Conservation (phyloP, 257 asterid genomes). For the Prunella vulgaris region DNA sequence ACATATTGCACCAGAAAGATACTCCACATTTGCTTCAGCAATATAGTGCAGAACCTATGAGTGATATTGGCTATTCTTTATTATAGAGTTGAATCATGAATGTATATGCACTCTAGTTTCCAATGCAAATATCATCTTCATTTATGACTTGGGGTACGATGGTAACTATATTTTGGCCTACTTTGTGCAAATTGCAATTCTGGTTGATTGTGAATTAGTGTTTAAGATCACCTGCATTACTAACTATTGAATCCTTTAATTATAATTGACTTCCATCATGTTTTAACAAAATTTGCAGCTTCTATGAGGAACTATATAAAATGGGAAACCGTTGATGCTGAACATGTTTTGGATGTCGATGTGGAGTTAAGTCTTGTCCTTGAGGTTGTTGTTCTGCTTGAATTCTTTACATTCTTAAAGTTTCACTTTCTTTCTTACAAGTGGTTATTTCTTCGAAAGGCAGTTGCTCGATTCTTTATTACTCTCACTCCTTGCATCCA, state of each 20-base stretch:
- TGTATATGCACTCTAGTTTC: neutral
- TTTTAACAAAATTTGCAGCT: constrained; percentile 41
- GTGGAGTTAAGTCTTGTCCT: constrained; percentile 37
- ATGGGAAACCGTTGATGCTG: constrained; percentile 58
- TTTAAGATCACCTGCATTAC: neutral
- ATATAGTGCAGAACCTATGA: neutral
- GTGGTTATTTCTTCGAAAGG: neutral
- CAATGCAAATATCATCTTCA: neutral
- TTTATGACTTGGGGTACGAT: neutral
- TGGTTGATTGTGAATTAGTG: neutral
- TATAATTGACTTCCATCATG: neutral
- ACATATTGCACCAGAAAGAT: neutral
- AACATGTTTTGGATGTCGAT: constrained; percentile 56
- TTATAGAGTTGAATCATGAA: neutral
- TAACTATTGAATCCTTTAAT: constrained; percentile 3
- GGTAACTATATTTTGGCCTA: neutral
- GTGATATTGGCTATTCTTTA: neutral
- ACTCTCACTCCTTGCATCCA: neutral
- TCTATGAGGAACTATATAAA: constrained; percentile 69
- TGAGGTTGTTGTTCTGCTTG: constrained; percentile 32
- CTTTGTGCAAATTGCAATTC: neutral
- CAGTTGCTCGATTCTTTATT: neutral
- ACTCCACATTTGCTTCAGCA: neutral
- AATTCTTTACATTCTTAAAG: neutral
- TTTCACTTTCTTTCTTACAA: constrained; percentile 9